Evolutionary conservation across 2,329 filamentous ascomycete genomes (phyloP).

Genomic region (Colletotrichum tofieldiae): DNA sequence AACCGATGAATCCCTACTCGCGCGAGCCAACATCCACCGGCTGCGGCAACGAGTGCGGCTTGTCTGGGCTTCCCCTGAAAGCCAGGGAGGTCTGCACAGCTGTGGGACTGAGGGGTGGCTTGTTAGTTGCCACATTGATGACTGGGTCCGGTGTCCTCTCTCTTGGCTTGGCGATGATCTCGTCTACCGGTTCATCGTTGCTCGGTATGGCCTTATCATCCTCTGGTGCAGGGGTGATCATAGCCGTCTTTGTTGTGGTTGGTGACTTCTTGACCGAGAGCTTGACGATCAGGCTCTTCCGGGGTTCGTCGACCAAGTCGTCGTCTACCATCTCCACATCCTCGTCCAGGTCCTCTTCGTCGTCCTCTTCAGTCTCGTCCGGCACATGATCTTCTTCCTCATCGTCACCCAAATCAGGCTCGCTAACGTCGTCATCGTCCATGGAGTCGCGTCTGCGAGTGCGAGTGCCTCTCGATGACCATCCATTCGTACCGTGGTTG

Average conservation of each 20-base stretch:
- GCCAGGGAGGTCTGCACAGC: slow-evolving; percentile 64
- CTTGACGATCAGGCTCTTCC: slow-evolving; percentile 81
- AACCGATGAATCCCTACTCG: slow-evolving; percentile 45
- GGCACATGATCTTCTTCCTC: slow-evolving; percentile 77
- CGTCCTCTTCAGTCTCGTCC: slow-evolving; percentile 71
- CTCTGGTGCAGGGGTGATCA: slow-evolving; percentile 29
- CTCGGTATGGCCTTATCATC: slow-evolving; percentile 5
- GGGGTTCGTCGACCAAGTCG: slow-evolving; percentile 62
- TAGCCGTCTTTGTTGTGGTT: slow-evolving; percentile 43
- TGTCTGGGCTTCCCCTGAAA: slow-evolving; percentile 75
- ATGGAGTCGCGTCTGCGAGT: slow-evolving; percentile 64
- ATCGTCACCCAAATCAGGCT: slow-evolving; percentile 83
- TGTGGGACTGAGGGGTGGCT: slow-evolving; percentile 50
- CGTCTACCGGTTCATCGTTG: slow-evolving; percentile 14
- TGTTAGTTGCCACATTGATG: slow-evolving; percentile 36
- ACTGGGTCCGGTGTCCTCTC: slow-evolving; percentile 41
- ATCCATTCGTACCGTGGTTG: slow-evolving; percentile 67
- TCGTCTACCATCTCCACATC: slow-evolving; percentile 71
- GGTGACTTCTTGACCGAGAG: slow-evolving; percentile 68
- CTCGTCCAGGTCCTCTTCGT: slow-evolving; percentile 71
- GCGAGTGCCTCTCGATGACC: slow-evolving; percentile 48
- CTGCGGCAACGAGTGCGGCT: slow-evolving; percentile 57
- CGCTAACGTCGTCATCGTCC: slow-evolving; percentile 76
- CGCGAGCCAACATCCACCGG: slow-evolving; percentile 51
- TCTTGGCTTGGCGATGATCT: slow-evolving; percentile 30